A percentile compares a stretch with the other conserved stretches of the same genome.
These are phyloP conservation scores for Aspergillus awamori DNA, from an alignment of 2,329 filamentous ascomycete genomes.

Conservation along the genomic window DNA sequence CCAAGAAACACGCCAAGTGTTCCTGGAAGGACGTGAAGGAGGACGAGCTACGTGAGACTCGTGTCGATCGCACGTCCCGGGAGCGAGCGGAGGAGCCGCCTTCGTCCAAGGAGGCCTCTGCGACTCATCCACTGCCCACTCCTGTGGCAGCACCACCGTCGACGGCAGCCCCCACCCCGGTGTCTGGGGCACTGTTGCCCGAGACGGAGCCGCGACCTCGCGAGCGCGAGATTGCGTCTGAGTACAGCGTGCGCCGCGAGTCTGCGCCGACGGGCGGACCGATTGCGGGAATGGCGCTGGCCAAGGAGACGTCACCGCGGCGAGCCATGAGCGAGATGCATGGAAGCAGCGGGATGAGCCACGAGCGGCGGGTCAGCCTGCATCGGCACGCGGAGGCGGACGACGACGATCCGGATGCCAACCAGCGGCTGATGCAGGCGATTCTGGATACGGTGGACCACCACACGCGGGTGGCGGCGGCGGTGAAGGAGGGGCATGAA, in stretches of 20 bases:
- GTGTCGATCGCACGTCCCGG: conserved; percentile 18
- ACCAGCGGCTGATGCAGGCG: conserved; percentile 45
- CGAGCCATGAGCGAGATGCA: conserved; percentile 45
- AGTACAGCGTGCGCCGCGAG: conserved; percentile 22
- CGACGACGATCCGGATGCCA: conserved; percentile 44
- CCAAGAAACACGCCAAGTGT: conserved; percentile 87
- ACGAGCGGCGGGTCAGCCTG: conserved; percentile 25
- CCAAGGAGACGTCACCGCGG: conserved; percentile 35
- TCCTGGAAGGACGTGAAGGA: conserved; percentile 80
- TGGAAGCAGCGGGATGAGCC: conserved; percentile 21
- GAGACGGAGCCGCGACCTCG: conserved; percentile 14
- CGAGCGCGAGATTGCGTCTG: conserved; percentile 5
- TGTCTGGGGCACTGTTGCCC: conserved; percentile 3
- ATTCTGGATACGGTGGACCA: conserved; percentile 48
- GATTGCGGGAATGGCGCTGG: conserved; percentile 26
- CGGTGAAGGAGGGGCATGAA: conserved; percentile 34
- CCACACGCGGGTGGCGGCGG: conserved; percentile 39
- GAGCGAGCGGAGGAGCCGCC: conserved; percentile 21
- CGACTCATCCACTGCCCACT: conserved; percentile 11
- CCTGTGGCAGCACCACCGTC: conserved; percentile 13
- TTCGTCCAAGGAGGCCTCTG: conserved; percentile 16
- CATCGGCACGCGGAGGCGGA: conserved; percentile 26
- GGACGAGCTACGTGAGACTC: conserved; percentile 59
- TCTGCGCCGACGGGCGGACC: conserved; percentile 27
- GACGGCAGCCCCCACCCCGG: conserved; percentile 13